phyloP scores from a whole-genome alignment of 2,329 filamentous ascomycete genomes.

The Neofusicoccum ribis region DNA sequence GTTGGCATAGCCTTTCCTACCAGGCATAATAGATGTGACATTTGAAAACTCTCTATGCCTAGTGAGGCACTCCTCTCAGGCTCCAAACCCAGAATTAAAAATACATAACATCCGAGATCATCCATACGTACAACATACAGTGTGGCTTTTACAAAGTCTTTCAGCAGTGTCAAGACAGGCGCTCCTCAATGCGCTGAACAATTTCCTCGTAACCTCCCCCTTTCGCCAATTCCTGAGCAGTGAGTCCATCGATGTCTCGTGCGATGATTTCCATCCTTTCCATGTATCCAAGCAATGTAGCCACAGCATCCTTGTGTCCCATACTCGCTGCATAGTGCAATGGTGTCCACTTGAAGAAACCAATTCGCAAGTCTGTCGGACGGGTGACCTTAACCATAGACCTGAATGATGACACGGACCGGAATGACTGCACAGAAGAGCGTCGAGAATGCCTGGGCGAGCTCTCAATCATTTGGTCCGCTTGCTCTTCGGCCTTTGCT shows the following conservation, averaged over 20 bases:
- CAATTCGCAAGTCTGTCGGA: neutral
- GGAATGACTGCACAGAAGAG: neutral
- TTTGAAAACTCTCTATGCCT: too few species aligned
- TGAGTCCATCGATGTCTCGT: slow-evolving; percentile 4
- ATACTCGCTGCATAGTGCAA: slow-evolving; percentile 3
- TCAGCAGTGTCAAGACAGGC: neutral
- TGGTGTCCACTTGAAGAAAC: slow-evolving; percentile 6
- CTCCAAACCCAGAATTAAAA: too few species aligned
- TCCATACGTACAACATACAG: too few species aligned
- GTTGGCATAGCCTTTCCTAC: neutral
- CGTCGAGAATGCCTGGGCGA: neutral
- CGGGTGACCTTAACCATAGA: neutral
- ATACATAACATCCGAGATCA: too few species aligned
- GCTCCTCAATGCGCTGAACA: neutral
- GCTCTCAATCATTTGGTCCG: neutral
- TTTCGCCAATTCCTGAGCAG: neutral
- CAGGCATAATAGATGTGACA: too few species aligned
- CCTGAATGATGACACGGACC: neutral
- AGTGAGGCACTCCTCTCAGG: too few species aligned
- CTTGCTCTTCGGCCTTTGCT: neutral
- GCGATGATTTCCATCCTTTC: slow-evolving; percentile 6
- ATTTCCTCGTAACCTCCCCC: neutral
- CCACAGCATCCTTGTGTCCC: neutral
- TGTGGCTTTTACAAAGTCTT: neutral
- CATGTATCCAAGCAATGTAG: neutral